These are phyloP conservation scores for Bacidia gigantensis DNA, from an alignment of 495 filamentous ascomycete species.

Conservation along the genomic window DNA sequence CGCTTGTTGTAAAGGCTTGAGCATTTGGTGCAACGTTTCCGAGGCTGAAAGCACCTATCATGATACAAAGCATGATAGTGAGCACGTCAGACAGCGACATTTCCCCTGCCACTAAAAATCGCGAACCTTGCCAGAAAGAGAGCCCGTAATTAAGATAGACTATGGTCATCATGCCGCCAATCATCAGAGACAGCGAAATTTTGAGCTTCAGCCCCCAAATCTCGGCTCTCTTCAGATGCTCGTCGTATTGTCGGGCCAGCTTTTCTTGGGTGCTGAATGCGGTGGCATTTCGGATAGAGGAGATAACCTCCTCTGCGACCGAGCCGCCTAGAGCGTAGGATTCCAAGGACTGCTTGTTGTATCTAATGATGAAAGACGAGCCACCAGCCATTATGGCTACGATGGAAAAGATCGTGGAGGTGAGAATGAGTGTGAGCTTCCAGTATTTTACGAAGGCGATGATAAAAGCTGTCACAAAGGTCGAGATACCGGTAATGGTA, in stretches of 20 bases:
- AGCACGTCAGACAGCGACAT: slow-evolving; percentile 43
- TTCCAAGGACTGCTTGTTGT: slow-evolving; percentile 58
- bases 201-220: slow-evolving; percentile 66
- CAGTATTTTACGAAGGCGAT: slow-evolving; percentile 26
- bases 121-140: slow-evolving; percentile 89
- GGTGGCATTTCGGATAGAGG: slow-evolving; percentile 81
- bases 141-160: slow-evolving; percentile 84
- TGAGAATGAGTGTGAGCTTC: slow-evolving; percentile 27
- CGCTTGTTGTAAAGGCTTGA: slow-evolving; percentile 67
- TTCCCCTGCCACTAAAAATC: slow-evolving; percentile 56
- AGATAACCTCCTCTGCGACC: slow-evolving; percentile 88
- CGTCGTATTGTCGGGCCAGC: slow-evolving; percentile 71
- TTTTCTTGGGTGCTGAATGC: slow-evolving; percentile 89
- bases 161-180: slow-evolving; percentile 67
- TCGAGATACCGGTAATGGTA: slow-evolving; percentile 21
- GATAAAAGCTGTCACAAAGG: slow-evolving; percentile 25
- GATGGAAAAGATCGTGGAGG: slow-evolving; percentile 20
- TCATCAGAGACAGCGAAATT: slow-evolving; percentile 54
- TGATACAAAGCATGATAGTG: slow-evolving; percentile 75
- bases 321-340: slow-evolving; percentile 75
- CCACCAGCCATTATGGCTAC: slow-evolving; percentile 14
- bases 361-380: slow-evolving; percentile 64
- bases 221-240: slow-evolving; percentile 56
- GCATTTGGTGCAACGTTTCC: slow-evolving; percentile 79
- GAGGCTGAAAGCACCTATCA: slow-evolving; percentile 84